Evolutionary conservation across 1,139 yeast genomes (phyloP).

Genomic region (Nadsonia starkeyi-henricii): DNA sequence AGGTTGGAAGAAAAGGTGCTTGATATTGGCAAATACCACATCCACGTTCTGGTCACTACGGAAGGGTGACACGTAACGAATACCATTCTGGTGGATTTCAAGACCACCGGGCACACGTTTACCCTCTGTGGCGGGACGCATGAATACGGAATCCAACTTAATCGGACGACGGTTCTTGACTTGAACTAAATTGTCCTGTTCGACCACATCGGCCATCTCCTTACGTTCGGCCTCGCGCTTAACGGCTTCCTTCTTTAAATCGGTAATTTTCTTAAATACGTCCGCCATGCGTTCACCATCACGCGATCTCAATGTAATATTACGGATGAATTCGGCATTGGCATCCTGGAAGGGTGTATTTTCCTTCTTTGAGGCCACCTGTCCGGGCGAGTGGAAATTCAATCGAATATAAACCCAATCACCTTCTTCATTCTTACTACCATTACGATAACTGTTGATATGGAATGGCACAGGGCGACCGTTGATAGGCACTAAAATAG

Average conservation of each 20-base stretch:
- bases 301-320: conserved; percentile 76
- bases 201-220: conserved; percentile 87
- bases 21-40: conserved; percentile 75
- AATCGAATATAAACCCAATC: conserved; percentile 82
- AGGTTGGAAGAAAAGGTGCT: conserved; percentile 90
- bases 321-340: conserved; percentile 73
- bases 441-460: conserved; percentile 84
- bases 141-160: conserved; percentile 75
- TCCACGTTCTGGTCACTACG: conserved; percentile 80
- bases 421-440: conserved; percentile 92
- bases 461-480: conserved; percentile 98
- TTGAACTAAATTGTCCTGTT: conserved; percentile 79
- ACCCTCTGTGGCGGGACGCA: conserved; percentile 93
- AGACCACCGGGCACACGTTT: conserved; percentile 86
- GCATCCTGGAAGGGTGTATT: conserved; percentile 79
- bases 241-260: conserved; percentile 80
- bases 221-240: conserved; percentile 85
- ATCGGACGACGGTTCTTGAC: conserved; percentile 68
- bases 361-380: conserved; percentile 47
- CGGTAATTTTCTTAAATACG: conserved; percentile 80
- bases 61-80: conserved; percentile 76
- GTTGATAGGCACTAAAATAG: conserved; percentile 78
- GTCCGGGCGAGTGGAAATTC: conserved; percentile 90
- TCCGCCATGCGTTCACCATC: conserved; percentile 89
- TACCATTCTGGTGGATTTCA: conserved; percentile 91